These are phyloP conservation scores for Vanderwaltozyma tropicalis DNA, from an alignment of 805 yeast genomes.

Conservation along the genomic window DNA sequence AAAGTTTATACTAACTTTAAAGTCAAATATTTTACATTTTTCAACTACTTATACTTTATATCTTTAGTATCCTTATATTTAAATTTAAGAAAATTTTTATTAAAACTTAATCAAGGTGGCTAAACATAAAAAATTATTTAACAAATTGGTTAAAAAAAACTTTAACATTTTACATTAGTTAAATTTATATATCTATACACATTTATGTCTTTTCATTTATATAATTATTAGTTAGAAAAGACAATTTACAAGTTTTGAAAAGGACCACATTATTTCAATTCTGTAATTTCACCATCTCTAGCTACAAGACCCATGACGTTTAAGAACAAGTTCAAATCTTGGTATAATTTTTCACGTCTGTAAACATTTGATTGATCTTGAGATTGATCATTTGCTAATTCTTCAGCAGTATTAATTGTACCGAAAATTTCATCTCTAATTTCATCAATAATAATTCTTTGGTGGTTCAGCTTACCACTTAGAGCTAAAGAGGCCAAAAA, in stretches of 20 bases:
- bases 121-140: no score
- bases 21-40: no score
- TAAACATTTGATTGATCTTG: slow-evolving; percentile 29
- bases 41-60: no score
- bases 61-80: no score
- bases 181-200: neutral
- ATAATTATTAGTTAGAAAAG: no score
- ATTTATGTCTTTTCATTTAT: no score
- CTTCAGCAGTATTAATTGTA: slow-evolving; percentile 67
- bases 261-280: slow-evolving; percentile 38
- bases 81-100: no score
- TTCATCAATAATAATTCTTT: slow-evolving; percentile 87
- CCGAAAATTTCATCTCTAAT: slow-evolving; percentile 89
- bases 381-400: slow-evolving; percentile 21
- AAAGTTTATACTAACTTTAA: no score
- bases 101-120: no score
- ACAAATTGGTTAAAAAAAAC: no score
- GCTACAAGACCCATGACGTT: slow-evolving; percentile 96
- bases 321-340: slow-evolving; percentile 80
- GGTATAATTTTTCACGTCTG: slow-evolving; percentile 51
- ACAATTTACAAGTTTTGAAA: no score
- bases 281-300: slow-evolving; percentile 78
- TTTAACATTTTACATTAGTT: neutral
- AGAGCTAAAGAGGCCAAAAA: slow-evolving; percentile 87
- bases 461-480: slow-evolving; percentile 84